Conservation (phyloP, 2,329 filamentous ascomycete genomes). For the Fusarium oxysporum region DNA sequence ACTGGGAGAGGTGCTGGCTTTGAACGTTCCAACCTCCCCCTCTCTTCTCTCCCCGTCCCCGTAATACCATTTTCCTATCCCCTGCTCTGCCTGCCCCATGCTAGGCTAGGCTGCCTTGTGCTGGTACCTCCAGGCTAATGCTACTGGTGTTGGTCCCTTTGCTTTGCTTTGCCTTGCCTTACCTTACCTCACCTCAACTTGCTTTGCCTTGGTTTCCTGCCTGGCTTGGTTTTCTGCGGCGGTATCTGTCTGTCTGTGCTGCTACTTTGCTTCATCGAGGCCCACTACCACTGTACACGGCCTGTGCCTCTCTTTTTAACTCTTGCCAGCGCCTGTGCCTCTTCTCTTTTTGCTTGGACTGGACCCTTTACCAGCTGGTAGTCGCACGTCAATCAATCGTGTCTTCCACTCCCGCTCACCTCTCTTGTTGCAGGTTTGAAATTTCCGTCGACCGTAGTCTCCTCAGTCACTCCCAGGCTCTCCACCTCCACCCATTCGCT, state of each 20-base stretch:
- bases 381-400: slow-evolving; percentile 22
- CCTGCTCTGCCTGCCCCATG: slow-evolving; percentile 1
- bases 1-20: slow-evolving; percentile 11
- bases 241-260: slow-evolving; percentile 12
- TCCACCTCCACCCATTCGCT: slow-evolving; percentile 36
- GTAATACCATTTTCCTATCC: slow-evolving; percentile 3
- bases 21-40: slow-evolving; percentile 21
- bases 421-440: slow-evolving; percentile 22
- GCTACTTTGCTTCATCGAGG: slow-evolving; percentile 15
- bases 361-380: slow-evolving; percentile 4
- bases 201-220: slow-evolving; percentile 31
- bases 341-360: neutral
- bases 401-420: slow-evolving; percentile 7
- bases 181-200: neutral
- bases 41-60: slow-evolving; percentile 4
- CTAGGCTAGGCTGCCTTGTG: neutral
- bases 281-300: slow-evolving; percentile 25
- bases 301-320: slow-evolving; percentile 15
- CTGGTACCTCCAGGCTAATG: slow-evolving; percentile 8
- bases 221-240: slow-evolving; percentile 24
- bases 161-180: neutral
- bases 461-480: slow-evolving; percentile 16
- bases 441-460: slow-evolving; percentile 23
- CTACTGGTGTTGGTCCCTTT: slow-evolving; percentile 10
- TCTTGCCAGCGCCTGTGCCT: neutral